A percentile compares a stretch with the other conserved stretches of the same genome.
Conservation (phyloP, 805 yeast genomes). For the Starmerella roubikii region DNA sequence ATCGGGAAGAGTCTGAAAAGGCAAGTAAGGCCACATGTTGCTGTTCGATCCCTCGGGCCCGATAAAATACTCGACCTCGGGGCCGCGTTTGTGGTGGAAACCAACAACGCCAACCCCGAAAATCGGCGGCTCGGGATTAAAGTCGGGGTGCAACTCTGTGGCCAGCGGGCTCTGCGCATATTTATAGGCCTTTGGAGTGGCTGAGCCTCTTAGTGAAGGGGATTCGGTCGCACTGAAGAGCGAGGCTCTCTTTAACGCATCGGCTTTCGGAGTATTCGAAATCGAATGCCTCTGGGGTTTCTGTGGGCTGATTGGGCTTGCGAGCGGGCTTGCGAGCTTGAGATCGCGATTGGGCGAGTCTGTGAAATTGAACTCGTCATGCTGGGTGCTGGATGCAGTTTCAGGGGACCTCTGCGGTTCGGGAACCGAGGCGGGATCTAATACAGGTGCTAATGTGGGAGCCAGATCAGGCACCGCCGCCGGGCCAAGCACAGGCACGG, state of each 20-base stretch:
- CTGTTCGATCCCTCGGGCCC: slow-evolving; percentile 34
- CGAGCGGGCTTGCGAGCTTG: neutral
- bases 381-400: too few species aligned
- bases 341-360: neutral
- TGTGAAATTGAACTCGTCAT: too few species aligned
- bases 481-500: too few species aligned
- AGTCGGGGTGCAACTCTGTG: slow-evolving; percentile 1
- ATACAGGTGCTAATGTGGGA: too few species aligned
- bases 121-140: slow-evolving; percentile 29
- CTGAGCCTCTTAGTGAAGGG: too few species aligned
- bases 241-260: neutral
- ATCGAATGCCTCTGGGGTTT: too few species aligned
- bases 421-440: too few species aligned
- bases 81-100: slow-evolving; percentile 85
- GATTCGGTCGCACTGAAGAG: neutral
- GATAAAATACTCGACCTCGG: slow-evolving; percentile 87
- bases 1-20: slow-evolving; percentile 93
- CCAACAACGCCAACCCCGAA: slow-evolving; percentile 84
- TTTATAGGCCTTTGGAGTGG: slow-evolving; percentile 12
- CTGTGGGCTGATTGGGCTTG: neutral
- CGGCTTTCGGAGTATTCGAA: too few species aligned
- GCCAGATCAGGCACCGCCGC: too few species aligned
- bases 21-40: slow-evolving; percentile 66
- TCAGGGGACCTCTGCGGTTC: too few species aligned
- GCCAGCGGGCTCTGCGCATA: slow-evolving; percentile 14